Percentiles rank a stretch among this genome's conserved stretches.
These are phyloP conservation scores for Gracilaria caudata DNA, from an alignment of 23 red algal genomes.

Conservation along the genomic window DNA sequence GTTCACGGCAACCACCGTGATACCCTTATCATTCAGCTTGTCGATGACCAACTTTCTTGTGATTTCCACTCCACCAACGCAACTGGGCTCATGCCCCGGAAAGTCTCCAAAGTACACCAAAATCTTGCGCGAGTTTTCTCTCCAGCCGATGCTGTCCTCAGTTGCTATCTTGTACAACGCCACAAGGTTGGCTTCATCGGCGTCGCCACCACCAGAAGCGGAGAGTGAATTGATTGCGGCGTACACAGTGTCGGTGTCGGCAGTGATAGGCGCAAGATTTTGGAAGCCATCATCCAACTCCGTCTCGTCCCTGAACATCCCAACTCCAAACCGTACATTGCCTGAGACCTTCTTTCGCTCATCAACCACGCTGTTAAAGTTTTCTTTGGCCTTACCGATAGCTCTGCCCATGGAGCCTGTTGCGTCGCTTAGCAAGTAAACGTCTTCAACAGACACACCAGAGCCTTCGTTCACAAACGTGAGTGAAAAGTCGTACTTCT, in stretches of 20 bases:
- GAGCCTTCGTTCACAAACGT: too few species aligned
- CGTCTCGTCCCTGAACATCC: conserved; percentile 30
- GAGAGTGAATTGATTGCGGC: background rate
- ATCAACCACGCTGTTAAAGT: background rate
- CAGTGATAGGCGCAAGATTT: conserved; percentile 5
- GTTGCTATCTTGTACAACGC: conserved; percentile 43
- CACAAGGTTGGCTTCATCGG: conserved; percentile 29
- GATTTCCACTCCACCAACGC: background rate
- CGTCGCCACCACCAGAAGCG: conserved; percentile 20
- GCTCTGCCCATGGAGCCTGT: conserved; percentile 38
- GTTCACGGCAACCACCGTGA: conserved; percentile 28
- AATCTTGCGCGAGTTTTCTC: conserved; percentile 19
- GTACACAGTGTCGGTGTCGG: background rate
- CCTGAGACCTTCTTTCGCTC: background rate
- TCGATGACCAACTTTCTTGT: conserved; percentile 7
- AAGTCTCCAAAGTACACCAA: conserved; percentile 58
- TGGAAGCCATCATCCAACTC: conserved; percentile 8
- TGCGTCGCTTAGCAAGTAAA: conserved; percentile 44
- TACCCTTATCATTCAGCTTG: conserved; percentile 4
- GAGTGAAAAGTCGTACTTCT: too few species aligned
- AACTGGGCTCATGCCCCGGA: conserved; percentile 55
- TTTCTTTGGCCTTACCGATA: conserved; percentile 20
- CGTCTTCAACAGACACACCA: background rate
- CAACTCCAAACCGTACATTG: conserved; percentile 45
- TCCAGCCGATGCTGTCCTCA: conserved; percentile 27